These are phyloP conservation scores for Whalleya microplaca DNA, from an alignment of 2,329 filamentous ascomycete species.

Conservation along the genomic window DNA sequence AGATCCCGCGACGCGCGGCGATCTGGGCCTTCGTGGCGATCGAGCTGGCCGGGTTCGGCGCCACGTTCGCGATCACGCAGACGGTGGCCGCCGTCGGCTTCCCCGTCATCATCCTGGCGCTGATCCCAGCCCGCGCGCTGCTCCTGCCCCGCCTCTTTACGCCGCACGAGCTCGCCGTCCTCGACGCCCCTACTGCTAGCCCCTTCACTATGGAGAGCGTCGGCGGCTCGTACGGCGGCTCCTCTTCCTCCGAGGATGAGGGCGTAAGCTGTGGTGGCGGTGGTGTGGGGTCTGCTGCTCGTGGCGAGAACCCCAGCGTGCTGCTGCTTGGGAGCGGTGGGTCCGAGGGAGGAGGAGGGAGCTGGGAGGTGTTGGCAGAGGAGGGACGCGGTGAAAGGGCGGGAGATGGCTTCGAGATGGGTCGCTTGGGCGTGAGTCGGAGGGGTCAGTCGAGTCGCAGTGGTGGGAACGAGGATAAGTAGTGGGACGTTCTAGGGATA, in stretches of 20 bases:
- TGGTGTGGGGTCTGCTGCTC: not conserved
- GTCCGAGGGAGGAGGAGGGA: slow-evolving; percentile 15
- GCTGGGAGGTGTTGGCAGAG: slow-evolving; percentile 43
- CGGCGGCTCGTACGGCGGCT: slow-evolving; percentile 62
- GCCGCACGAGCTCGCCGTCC: slow-evolving; percentile 59
- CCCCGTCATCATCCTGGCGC: slow-evolving; percentile 71
- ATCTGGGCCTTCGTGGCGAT: slow-evolving; percentile 73
- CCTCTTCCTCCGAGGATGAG: slow-evolving; percentile 18
- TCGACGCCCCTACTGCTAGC: slow-evolving; percentile 77
- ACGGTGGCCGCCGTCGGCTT: slow-evolving; percentile 84
- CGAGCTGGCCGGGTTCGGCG: slow-evolving; percentile 72
- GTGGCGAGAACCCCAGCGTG: slow-evolving; percentile 2
- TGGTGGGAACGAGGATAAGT: slow-evolving; percentile 1
- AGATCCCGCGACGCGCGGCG: slow-evolving; percentile 63
- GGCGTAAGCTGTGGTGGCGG: slow-evolving; percentile 1
- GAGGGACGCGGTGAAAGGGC: slow-evolving; percentile 34
- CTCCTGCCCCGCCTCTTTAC: slow-evolving; percentile 66
- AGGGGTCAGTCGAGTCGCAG: slow-evolving; percentile 21
- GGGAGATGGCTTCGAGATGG: slow-evolving; percentile 35
- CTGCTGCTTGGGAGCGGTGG: slow-evolving; percentile 3
- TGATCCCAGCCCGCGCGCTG: slow-evolving; percentile 68
- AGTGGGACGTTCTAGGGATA: not conserved
- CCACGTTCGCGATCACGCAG: slow-evolving; percentile 82
- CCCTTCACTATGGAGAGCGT: slow-evolving; percentile 77
- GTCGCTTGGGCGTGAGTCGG: slow-evolving; percentile 27